Conservation (phyloP, 306 rosid genomes). For the Medicago arabica region DNA sequence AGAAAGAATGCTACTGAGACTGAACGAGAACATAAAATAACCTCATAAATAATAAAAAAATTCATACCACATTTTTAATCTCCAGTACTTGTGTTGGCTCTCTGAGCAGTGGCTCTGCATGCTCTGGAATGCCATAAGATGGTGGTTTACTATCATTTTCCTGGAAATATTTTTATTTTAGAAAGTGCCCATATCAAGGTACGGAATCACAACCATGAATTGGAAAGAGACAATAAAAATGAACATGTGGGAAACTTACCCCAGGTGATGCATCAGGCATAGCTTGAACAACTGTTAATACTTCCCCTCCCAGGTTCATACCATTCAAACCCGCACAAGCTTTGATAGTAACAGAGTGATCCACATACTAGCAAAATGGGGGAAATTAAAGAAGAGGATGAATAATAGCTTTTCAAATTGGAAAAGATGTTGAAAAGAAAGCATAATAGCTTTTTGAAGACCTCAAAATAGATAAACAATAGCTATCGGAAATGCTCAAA, state of each 20-base stretch:
- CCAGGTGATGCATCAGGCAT: conserved; percentile 49
- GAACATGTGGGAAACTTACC: conserved; percentile 53
- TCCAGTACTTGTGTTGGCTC: conserved; percentile 73
- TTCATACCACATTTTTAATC: conserved; percentile 83
- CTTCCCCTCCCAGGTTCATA: conserved; percentile 79
- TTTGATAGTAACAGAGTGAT: conserved; percentile 74
- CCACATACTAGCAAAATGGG: conserved; percentile 61
- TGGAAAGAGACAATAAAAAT: conserved; percentile 14
- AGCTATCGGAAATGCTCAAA: conserved; percentile 3
- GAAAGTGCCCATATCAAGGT: conserved; percentile 32
- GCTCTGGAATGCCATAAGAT: conserved; percentile 76
- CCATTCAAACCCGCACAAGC: conserved; percentile 95
- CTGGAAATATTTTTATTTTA: conserved; percentile 49
- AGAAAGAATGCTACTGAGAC: conserved; percentile 6
- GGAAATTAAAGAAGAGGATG: conserved; percentile 11
- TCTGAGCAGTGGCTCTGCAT: conserved; percentile 76
- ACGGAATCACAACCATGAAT: conserved; percentile 30
- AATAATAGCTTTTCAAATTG: conserved; percentile 9
- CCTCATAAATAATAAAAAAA: neutral
- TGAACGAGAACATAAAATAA: conserved; percentile 15
- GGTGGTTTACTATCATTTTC: conserved; percentile 55
- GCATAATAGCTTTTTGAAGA: neutral
- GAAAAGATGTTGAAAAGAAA: conserved; percentile 5
- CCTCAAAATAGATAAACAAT: neutral
- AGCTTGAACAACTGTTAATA: conserved; percentile 79